These are phyloP conservation scores for Verbascum thapsus DNA, from an alignment of 257 asterid species.

Conservation along the genomic window DNA sequence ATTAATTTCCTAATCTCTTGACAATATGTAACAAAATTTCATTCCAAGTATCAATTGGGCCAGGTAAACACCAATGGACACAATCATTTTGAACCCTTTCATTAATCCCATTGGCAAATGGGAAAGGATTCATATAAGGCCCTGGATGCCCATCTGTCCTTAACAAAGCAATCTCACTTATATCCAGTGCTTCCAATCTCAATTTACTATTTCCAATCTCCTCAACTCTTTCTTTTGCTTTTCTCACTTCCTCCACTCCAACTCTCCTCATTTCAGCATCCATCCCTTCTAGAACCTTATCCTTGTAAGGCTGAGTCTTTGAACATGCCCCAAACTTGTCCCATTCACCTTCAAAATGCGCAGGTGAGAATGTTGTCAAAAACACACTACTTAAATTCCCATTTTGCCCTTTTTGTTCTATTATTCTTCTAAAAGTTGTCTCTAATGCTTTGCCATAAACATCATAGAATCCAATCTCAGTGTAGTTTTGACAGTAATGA, in stretches of 20 bases:
- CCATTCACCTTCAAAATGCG: constrained; percentile 93
- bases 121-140: constrained; percentile 71
- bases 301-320: constrained; percentile 52
- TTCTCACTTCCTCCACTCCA: constrained; percentile 42
- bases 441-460: constrained; percentile 50
- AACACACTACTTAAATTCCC: constrained; percentile 36
- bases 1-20: constrained; percentile 34
- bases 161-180: constrained; percentile 52
- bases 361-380: constrained; percentile 69
- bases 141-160: constrained; percentile 94
- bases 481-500: constrained; percentile 51
- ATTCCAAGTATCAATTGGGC: constrained; percentile 88
- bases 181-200: constrained; percentile 64
- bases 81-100: constrained; percentile 74
- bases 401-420: constrained; percentile 25
- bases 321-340: constrained; percentile 73
- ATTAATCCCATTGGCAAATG: constrained; percentile 61
- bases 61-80: constrained; percentile 94
- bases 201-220: constrained; percentile 23
- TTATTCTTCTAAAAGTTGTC: constrained; percentile 44
- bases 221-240: constrained; percentile 35
- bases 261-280: constrained; percentile 66
- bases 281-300: constrained; percentile 55
- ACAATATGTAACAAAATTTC: constrained; percentile 59
- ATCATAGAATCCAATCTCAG: constrained; percentile 63